Conservation (phyloP, 176 grass and related monocot genomes). For the Dendrocalamus sinicus region DNA sequence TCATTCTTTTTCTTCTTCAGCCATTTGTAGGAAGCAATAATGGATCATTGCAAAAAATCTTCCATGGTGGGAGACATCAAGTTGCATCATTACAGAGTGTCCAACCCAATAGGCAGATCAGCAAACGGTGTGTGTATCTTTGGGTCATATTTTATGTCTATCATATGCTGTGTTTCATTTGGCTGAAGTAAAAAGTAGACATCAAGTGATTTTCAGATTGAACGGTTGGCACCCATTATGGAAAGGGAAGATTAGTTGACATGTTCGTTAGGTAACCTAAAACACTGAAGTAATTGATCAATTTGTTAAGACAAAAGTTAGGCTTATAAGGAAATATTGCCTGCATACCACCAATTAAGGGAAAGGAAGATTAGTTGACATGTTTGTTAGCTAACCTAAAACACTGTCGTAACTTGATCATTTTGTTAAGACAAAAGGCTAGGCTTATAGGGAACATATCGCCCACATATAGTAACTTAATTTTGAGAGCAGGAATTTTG, state of each 20-base stretch:
- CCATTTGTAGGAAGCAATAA: constrained; percentile 37
- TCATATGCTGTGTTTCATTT: constrained; percentile 37
- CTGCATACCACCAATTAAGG: background rate
- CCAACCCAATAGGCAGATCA: constrained; percentile 47
- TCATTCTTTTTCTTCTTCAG: constrained; percentile 49
- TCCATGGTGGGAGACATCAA: constrained; percentile 39
- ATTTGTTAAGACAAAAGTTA: constrained; percentile 10
- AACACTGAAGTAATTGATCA: constrained; percentile 19
- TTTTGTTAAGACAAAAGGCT: constrained; percentile 22
- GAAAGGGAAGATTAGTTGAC: background rate
- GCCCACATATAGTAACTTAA: constrained; percentile 17
- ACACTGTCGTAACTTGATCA: constrained; percentile 22
- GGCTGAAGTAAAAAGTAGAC: constrained; percentile 11
- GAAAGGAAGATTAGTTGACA: constrained; percentile 21
- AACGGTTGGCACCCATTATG: background rate
- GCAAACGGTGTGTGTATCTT: constrained; percentile 61
- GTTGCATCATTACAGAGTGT: constrained; percentile 23
- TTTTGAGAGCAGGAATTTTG: background rate
- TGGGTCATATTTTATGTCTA: constrained; percentile 21
- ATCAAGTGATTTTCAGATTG: constrained; percentile 16
- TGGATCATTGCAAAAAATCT: constrained; percentile 33
- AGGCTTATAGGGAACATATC: background rate
- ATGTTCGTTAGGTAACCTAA: constrained; percentile 17
- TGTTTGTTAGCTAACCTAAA: constrained; percentile 38
- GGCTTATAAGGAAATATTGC: background rate